Evolutionary conservation across 2,329 filamentous ascomycete genomes (phyloP), one percentile per base, ranked within the genome.

Genomic region (Fusarium subtropicale): DNA sequence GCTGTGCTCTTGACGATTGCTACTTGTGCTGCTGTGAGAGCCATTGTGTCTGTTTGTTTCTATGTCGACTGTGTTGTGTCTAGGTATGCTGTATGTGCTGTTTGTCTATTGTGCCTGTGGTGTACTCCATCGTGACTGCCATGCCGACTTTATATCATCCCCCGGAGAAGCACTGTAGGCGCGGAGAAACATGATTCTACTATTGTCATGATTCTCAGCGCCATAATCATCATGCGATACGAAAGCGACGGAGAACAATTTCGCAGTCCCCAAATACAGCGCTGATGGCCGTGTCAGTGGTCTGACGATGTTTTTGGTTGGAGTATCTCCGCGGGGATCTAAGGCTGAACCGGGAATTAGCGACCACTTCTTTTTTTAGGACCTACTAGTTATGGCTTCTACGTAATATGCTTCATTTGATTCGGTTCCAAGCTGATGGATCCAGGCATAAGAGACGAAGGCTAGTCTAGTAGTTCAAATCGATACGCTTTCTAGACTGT

Each of bases 1-100:
- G 89, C 91, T 3, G 92, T 95, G 38, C 92, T 84, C 79, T 93
- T 94, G 82, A 96, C 90, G 71, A 91, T 89, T 64, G 85, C 81
- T 68, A 90, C 84, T 81, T 95, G 92, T 38, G 85, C 81, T 28
- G 85, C 80, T 13, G 90, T 89, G 61, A 93, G 81, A 60, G 86
- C 76, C 82, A 84, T 84, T 51, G 4, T 68, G 47, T 26, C n/a
- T 26, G 20, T 34, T 12, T 46, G 34, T 46, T 34, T 38, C 36
- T 22, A 22, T 39, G 3, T 12, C n/a, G 36, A 22, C 36, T 20
- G n/a, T 39, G 12, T 39, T 39, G n/a, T 39, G n/a, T 39, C 12
- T 39, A 22, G 20, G 20, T 22, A 20, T 39, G 20, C 5, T 39
- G 36, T 22, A 13, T 39, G n/a, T 22, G 36, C n/a, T 39, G 36